These are phyloP conservation scores for Nelumbo lutea DNA, from an alignment of 164 flowering plant genomes.

Conservation along the genomic window DNA sequence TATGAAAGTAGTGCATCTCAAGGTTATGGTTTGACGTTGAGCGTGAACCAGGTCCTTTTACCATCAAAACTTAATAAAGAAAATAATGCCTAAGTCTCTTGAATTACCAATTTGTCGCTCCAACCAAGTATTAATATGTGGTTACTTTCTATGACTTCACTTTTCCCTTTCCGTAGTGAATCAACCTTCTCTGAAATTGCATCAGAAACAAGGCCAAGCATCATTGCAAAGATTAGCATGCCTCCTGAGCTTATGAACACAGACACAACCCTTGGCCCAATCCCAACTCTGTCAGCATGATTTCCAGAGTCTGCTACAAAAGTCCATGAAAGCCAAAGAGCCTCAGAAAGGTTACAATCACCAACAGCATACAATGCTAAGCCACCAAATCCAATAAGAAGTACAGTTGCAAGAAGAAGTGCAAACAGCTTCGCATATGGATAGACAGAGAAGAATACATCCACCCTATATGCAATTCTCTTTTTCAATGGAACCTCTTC, in stretches of 20 bases:
- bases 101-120: conserved; percentile 92
- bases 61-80: too few relatives aligned
- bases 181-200: conserved; percentile 94
- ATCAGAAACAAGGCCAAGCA: conserved; percentile 98
- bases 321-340: conserved; percentile 95
- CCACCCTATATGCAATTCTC: conserved; percentile 80
- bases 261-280: conserved; percentile 79
- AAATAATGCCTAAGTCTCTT: too few relatives aligned
- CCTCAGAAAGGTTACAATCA: conserved; percentile 66
- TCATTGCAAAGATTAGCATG: conserved; percentile 97
- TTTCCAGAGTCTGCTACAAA: conserved; percentile 93
- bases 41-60: too few relatives aligned
- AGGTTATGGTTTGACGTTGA: too few relatives aligned
- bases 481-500: conserved; percentile 91
- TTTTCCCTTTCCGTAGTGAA: conserved; percentile 85
- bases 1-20: too few relatives aligned
- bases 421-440: conserved; percentile 94
- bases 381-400: conserved; percentile 88
- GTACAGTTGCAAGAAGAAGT: conserved; percentile 82
- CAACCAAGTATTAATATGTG: conserved; percentile 92
- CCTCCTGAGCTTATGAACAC: conserved; percentile 89
- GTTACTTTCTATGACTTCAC: conserved; percentile 90
- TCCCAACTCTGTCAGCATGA: conserved; percentile 84
- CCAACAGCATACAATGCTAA: conserved; percentile 84
- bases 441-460: conserved; percentile 83